Evolutionary conservation across 192 early-diverging fungal species (phyloP), one percentile per base, ranked within the genome.

Genomic region (Backusella luteola): DNA sequence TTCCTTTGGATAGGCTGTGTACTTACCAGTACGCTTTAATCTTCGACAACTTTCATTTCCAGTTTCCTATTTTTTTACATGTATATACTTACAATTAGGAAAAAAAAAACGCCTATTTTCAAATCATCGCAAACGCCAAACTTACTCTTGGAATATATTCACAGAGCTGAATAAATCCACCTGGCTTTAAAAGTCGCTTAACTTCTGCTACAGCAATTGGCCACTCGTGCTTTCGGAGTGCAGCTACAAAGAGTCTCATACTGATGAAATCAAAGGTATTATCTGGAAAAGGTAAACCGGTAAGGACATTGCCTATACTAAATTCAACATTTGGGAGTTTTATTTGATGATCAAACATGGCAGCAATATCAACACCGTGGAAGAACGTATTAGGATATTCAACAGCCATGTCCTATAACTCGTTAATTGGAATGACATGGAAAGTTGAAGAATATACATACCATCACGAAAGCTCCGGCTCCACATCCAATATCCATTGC

Each of bases 401-500:
- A 38, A 52, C 68, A 6, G 74, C 83, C 83, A 84, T 81, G n/a
- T 84, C 82, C 76, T 77, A 52, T 56, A 12, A 17, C 2, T 67
- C 9, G 73, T 19, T 39, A n/a, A 34, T 3, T 26, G n/a, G 19
- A 26, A 11, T 39, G 53, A 4, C 26, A 8, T 36, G 12, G 14
- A 44, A 4, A 17, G 5, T 19, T 17, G 42, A 73, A 52, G 11
- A 67, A 19, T n/a, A 41, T 66, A 69, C 35, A 8, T 71, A 71
- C 82, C 35, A 82, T 41, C 6, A 75, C 70, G 76, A 81, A 82
- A 9, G 78, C 69, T 32, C 78, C 78, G 1, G 80, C 76, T 14
- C 81, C 81, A 76, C 84, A 84, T 21, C 83, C 80, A 21, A 84
- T 71, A 81, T 84, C 80, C 5, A 79, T 69, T 38, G 74, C 49